These are phyloP conservation scores for Aureobasidium melanogenum DNA, from an alignment of 2,329 filamentous ascomycete species.

Conservation along the genomic window DNA sequence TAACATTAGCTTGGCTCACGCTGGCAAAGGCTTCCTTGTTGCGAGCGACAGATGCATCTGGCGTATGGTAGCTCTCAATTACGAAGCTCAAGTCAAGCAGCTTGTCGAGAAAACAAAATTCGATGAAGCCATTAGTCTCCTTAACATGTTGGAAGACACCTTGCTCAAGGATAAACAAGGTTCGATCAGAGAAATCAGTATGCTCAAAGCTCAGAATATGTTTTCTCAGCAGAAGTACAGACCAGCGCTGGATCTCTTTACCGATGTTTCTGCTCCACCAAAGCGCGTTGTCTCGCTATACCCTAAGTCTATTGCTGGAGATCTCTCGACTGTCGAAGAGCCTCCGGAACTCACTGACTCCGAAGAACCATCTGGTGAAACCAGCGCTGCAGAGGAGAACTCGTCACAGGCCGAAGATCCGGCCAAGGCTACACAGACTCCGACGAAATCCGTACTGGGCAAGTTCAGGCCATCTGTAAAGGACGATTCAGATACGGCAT, in stretches of 20 bases:
- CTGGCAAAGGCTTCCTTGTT: constrained; percentile 90
- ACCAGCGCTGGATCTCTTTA: constrained; percentile 82
- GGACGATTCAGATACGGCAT: constrained; percentile 42
- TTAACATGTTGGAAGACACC: constrained; percentile 87
- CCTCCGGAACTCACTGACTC: constrained; percentile 36
- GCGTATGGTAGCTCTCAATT: constrained; percentile 91
- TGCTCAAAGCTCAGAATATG: constrained; percentile 77
- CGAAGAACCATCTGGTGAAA: constrained; percentile 36
- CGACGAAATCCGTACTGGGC: constrained; percentile 38
- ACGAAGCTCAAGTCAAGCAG: constrained; percentile 80
- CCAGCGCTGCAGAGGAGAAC: constrained; percentile 23
- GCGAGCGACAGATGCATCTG: constrained; percentile 85
- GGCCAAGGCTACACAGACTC: constrained; percentile 22
- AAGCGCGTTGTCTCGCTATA: constrained; percentile 81
- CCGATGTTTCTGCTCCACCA: constrained; percentile 79
- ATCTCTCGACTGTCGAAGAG: constrained; percentile 56
- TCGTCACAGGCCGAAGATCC: constrained; percentile 19
- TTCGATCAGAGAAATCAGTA: constrained; percentile 76
- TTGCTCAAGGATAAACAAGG: constrained; percentile 73
- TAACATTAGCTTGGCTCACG: constrained; percentile 87
- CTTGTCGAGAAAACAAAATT: constrained; percentile 65
- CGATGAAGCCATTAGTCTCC: constrained; percentile 85
- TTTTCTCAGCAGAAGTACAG: constrained; percentile 78
- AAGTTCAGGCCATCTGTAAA: constrained; percentile 35
- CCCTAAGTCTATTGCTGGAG: constrained; percentile 73